These are phyloP conservation scores for Cryptosporidium xiaoi DNA, from an alignment of 169 alveolate species.

Conservation along the genomic window DNA sequence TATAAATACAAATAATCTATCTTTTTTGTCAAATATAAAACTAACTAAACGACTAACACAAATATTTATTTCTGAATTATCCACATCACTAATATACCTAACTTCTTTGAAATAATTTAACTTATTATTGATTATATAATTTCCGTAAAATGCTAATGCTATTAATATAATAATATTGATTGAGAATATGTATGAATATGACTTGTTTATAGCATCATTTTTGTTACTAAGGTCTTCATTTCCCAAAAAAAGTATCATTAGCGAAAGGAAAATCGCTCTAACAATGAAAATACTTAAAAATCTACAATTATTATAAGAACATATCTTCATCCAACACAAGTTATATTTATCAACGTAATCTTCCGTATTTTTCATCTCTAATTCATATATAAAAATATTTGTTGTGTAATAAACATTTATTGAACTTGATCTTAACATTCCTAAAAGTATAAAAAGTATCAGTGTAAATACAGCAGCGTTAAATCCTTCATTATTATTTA, in stretches of 20 bases:
- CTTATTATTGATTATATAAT: conserved; percentile 5
- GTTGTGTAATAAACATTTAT: conserved; percentile 8
- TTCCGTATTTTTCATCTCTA: neutral
- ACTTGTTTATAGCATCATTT: neutral
- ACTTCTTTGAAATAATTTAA: neutral
- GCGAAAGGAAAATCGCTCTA: conserved; percentile 17
- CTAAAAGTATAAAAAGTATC: conserved; percentile 1
- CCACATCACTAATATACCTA: neutral
- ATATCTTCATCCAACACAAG: conserved; percentile 37
- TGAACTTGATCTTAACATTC: conserved; percentile 46
- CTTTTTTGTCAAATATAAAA: neutral
- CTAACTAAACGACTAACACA: neutral
- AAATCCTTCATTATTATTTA: neutral
- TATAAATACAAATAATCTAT: conserved; percentile 17
- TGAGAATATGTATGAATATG: conserved; percentile 10
- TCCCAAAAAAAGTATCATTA: neutral
- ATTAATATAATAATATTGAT: conserved; percentile 16
- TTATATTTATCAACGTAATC: neutral
- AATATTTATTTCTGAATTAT: neutral
- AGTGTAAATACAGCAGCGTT: neutral
- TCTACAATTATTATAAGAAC: conserved; percentile 31
- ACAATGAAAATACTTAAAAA: conserved; percentile 11
- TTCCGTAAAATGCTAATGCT: conserved; percentile 18
- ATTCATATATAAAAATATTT: conserved; percentile 12
- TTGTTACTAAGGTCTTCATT: neutral